Evolutionary conservation across 768 basidiomycete genomes (phyloP).

Genomic region (Serpula lacrymans): DNA sequence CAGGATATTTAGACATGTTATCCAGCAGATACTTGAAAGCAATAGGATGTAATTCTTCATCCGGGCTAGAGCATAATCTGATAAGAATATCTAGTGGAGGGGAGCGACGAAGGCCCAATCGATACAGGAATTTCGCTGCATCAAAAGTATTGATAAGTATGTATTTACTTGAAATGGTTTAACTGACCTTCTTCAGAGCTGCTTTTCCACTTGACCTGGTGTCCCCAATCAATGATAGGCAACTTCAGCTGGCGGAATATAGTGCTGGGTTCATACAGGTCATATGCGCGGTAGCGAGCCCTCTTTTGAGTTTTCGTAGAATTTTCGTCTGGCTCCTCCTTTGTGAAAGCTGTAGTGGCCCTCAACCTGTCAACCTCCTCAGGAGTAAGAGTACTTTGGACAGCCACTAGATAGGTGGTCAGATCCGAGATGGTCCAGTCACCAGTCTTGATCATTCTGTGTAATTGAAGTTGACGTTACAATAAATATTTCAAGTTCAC

Average conservation of each 20-base stretch:
- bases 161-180: not conserved
- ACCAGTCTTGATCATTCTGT: conserved; percentile 84
- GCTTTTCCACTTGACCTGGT: conserved; percentile 70
- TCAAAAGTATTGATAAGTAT: not conserved
- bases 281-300: conserved; percentile 56
- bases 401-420: conserved; percentile 82
- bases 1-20: conserved; percentile 60
- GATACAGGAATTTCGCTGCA: conserved; percentile 76
- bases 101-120: conserved; percentile 62
- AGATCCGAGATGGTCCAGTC: conserved; percentile 88
- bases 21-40: conserved; percentile 85
- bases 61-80: conserved; percentile 58
- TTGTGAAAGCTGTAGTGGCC: conserved; percentile 73
- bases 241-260: conserved; percentile 68
- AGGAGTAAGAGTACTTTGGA: conserved; percentile 57
- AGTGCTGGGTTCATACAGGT: conserved; percentile 84
- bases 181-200: conserved; percentile 83
- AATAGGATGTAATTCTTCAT: conserved; percentile 45
- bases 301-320: conserved; percentile 30
- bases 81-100: conserved; percentile 70
- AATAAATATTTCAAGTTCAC: not conserved
- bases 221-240: conserved; percentile 87
- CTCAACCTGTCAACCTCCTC: conserved; percentile 55
- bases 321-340: conserved; percentile 37
- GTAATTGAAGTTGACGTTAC: conserved; percentile 1